These are phyloP conservation scores for Pseudogymnoascus sp. DNA, from an alignment of 2,329 filamentous ascomycete genomes.

Conservation along the genomic window DNA sequence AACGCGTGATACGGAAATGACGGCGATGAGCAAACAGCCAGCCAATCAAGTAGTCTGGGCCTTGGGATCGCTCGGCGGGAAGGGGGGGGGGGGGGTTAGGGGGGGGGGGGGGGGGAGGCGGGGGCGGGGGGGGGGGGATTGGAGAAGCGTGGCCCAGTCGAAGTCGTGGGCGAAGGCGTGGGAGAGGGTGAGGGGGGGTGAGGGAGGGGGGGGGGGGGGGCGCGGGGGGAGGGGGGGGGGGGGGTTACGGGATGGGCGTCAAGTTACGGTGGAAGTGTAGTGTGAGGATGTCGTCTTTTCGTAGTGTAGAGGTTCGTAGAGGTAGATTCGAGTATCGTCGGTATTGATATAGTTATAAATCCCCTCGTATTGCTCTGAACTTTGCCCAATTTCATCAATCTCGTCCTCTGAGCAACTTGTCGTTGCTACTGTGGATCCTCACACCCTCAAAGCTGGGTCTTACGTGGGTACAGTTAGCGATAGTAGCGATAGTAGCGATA, in stretches of 20 bases:
- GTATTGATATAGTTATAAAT: not conserved
- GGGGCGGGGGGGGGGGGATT: not conserved
- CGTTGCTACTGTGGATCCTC: not conserved
- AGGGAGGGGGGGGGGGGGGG: not conserved
- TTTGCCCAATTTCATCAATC: not conserved
- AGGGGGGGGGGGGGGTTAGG: not conserved
- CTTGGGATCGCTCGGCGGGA: not conserved
- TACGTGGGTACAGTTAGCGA: not conserved
- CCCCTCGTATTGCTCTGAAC: not conserved
- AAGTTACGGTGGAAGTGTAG: too few relatives aligned
- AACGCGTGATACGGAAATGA: not conserved
- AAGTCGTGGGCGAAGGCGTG: not conserved
- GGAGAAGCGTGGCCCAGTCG: not conserved
- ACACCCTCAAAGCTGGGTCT: not conserved
- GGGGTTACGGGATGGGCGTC: not conserved
- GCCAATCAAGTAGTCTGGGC: not conserved
- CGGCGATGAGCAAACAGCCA: not conserved
- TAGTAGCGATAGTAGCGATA: not conserved
- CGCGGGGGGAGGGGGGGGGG: not conserved
- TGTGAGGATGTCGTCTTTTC: too few relatives aligned
- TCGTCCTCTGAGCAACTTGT: not conserved
- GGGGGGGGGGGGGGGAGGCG: not conserved
- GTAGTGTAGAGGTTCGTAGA: too few relatives aligned
- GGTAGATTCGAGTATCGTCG: too few relatives aligned
- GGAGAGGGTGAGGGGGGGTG: not conserved